A percentile compares a stretch with the other conserved stretches of the same genome.
Evolutionary conservation across 495 filamentous ascomycete genomes (phyloP).

Genomic region (Emericellopsis terricola): DNA sequence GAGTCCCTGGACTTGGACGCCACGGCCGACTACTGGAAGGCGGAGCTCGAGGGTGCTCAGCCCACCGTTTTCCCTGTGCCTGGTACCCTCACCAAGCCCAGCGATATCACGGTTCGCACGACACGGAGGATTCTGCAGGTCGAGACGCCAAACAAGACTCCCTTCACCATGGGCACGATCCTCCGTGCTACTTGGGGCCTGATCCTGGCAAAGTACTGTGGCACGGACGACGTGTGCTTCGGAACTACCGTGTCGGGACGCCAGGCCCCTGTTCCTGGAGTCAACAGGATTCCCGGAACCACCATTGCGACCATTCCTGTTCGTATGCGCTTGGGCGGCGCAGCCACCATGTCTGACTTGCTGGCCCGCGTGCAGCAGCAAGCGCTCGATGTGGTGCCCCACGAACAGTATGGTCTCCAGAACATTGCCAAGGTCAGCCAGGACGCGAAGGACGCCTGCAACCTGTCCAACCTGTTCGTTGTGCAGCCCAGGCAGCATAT

Average conservation of each 20-base stretch:
- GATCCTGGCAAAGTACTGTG: slow-evolving; percentile 16
- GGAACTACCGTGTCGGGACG: slow-evolving; percentile 30
- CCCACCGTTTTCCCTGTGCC: background rate
- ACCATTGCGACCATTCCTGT: slow-evolving; percentile 41
- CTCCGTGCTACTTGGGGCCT: slow-evolving; percentile 28
- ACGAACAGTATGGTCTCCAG: slow-evolving; percentile 29
- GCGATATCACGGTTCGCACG: background rate
- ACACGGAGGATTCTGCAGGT: slow-evolving; percentile 1
- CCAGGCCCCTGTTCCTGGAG: slow-evolving; percentile 21
- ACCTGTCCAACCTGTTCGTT: slow-evolving; percentile 1
- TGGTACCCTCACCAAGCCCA: background rate
- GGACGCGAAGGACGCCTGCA: slow-evolving; percentile 2
- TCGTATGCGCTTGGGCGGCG: slow-evolving; percentile 11
- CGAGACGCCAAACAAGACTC: slow-evolving; percentile 5
- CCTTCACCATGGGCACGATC: slow-evolving; percentile 21
- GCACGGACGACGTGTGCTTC: slow-evolving; percentile 24
- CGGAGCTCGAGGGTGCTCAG: slow-evolving; percentile 1
- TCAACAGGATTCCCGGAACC: slow-evolving; percentile 31
- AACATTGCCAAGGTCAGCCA: slow-evolving; percentile 9
- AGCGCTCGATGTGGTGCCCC: slow-evolving; percentile 18
- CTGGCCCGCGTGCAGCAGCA: slow-evolving; percentile 15
- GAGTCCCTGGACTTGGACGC: background rate
- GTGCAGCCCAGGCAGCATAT: slow-evolving; percentile 1
- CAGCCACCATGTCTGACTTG: slow-evolving; percentile 5
- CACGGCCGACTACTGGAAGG: background rate